Base-by-base conservation (phyloP, 164 flowering plant genomes). In the Tetracentron sinense region DNA sequence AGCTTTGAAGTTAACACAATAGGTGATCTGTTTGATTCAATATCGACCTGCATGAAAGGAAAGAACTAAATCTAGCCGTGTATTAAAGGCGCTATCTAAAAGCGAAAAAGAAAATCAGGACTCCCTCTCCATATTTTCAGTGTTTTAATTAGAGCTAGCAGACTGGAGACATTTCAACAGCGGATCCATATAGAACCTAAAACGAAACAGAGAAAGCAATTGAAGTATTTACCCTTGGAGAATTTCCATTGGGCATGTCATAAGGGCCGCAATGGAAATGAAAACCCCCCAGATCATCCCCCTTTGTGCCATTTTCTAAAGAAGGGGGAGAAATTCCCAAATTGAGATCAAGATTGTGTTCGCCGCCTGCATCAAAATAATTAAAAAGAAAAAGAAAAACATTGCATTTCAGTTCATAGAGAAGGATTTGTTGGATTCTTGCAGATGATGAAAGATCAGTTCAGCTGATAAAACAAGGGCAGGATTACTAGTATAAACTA, bases 341-440 rank as follows among this genome's bases (percentile, higher is more conserved):
- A 74, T 78, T 85, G 63, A 88, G 74, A 62, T 85, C 88, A 66
- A 85, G 89, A 70, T 80, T 75, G 64, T 79, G 75, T 53, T 53
- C 64, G 46, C 55, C 38, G 5, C 77, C 89, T 85, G 72, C 59
- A 70, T 38, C 38, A 38, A 38, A 56, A 46, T n/a, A 35, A 60
- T 54, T 11, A 58, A 10, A 16, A 46, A 57, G 28, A 35, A 52
- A 15, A 65, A 10, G 44, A 46, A 57, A 31, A 35, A 52, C n/a
- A 65, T 20, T 30, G 7, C n/a, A 17, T 15, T 35, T 14, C 42
- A 21, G 2, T 4, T 3, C 4, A 8, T 10, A 10, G 6, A 7
- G 26, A 31, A 65, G 17, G 14, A 7, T 17, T 27, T 44, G 17
- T n/a, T 1, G 53, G 16, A 19, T 25, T 46, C 1, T 33, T 22